phyloP scores from a whole-genome alignment of 2,329 filamentous ascomycete genomes.

The Acarospora socialis region DNA sequence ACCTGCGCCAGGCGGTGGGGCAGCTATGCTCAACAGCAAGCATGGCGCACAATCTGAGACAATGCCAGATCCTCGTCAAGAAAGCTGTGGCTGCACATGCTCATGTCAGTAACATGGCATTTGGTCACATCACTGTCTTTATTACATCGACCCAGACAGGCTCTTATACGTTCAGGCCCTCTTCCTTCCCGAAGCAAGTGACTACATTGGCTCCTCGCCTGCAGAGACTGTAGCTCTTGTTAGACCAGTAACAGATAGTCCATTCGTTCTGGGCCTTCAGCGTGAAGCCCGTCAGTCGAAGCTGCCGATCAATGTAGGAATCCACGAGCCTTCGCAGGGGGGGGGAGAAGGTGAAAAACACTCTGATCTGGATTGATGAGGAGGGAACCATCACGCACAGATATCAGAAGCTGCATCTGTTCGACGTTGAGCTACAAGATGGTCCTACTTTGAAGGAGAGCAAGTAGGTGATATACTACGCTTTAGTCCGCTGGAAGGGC shows the following conservation, averaged over 20 bases:
- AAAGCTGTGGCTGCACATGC: slow-evolving; percentile 65
- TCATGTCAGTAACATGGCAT: slow-evolving; percentile 43
- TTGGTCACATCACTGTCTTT: neutral
- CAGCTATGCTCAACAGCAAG: slow-evolving; percentile 78
- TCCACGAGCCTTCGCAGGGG: slow-evolving; percentile 56
- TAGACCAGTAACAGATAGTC: slow-evolving; percentile 47
- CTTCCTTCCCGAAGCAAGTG: slow-evolving; percentile 82
- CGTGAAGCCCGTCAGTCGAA: slow-evolving; percentile 47
- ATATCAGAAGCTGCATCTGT: slow-evolving; percentile 87
- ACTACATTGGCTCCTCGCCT: slow-evolving; percentile 65
- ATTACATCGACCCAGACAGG: neutral
- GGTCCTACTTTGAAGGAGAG: slow-evolving; percentile 49
- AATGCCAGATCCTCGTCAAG: slow-evolving; percentile 57
- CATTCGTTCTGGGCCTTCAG: slow-evolving; percentile 65
- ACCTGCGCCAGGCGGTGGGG: slow-evolving; percentile 83
- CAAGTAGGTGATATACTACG: slow-evolving; percentile 22
- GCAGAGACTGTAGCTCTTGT: slow-evolving; percentile 58
- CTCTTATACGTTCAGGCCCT: slow-evolving; percentile 28
- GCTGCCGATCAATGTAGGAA: slow-evolving; percentile 69
- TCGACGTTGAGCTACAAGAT: slow-evolving; percentile 52
- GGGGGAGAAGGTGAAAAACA: slow-evolving; percentile 46
- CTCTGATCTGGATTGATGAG: slow-evolving; percentile 51
- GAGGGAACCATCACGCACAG: slow-evolving; percentile 43
- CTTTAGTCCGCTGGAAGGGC: neutral
- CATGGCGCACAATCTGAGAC: slow-evolving; percentile 62